Evolutionary conservation across 805 yeast genomes (phyloP).

Genomic region (Saturnispora sekii): DNA sequence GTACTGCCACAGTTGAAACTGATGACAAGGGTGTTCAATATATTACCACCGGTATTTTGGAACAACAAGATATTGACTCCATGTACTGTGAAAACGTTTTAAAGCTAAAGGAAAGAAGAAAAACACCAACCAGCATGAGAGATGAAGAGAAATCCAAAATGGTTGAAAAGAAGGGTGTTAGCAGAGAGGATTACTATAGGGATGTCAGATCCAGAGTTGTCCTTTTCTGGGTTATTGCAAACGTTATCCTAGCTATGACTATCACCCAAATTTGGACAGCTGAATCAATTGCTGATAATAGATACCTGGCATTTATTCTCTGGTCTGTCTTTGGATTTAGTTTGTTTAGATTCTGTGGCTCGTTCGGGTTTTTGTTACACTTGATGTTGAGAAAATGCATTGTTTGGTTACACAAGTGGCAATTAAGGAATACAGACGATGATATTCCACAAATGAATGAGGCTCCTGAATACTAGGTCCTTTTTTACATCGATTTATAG

Average conservation of each 20-base stretch:
- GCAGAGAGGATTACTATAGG: constrained; percentile 80
- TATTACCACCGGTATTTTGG: constrained; percentile 69
- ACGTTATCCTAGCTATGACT: constrained; percentile 74
- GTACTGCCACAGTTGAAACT: constrained; percentile 73
- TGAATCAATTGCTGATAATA: constrained; percentile 55
- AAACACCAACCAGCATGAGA: constrained; percentile 43
- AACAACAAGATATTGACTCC: constrained; percentile 69
- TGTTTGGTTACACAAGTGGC: constrained; percentile 26
- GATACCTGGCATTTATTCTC: constrained; percentile 71
- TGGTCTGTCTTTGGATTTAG: constrained; percentile 92
- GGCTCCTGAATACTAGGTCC: constrained; percentile 7
- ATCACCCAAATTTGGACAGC: constrained; percentile 75
- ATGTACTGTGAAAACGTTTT: constrained; percentile 68
- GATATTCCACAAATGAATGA: constrained; percentile 12
- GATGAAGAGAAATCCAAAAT: constrained; percentile 30
- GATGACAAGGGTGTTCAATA: constrained; percentile 78
- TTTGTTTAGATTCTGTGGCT: constrained; percentile 72
- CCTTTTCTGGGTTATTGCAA: constrained; percentile 84
- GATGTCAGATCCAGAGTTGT: constrained; percentile 94
- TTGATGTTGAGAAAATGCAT: constrained; percentile 25
- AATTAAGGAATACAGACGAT: constrained; percentile 17
- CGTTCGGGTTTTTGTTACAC: constrained; percentile 55
- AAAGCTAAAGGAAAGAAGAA: constrained; percentile 62
- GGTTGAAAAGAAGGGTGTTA: constrained; percentile 29
- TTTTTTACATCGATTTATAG: not conserved